Evolutionary conservation across 2,329 filamentous ascomycete genomes (phyloP).

Genomic region (Monilinia fructigena): DNA sequence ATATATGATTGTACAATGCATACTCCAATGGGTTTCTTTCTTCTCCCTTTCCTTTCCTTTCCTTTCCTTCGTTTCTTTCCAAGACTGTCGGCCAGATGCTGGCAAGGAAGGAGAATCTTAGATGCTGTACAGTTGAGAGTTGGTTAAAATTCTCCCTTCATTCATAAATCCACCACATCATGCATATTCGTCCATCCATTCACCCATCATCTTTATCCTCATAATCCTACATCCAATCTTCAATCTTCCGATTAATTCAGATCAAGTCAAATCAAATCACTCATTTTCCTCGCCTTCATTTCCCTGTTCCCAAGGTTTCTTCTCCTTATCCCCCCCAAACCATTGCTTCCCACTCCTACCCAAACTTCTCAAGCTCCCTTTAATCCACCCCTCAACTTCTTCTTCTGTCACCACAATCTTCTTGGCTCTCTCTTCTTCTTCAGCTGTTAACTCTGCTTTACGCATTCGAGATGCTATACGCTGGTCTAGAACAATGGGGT

Average conservation of each 20-base stretch:
- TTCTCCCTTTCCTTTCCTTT: background rate
- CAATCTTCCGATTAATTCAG: background rate
- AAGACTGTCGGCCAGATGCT: background rate
- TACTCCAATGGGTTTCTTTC: background rate
- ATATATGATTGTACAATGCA: background rate
- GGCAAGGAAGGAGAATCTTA: no score
- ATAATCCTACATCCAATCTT: conserved; percentile 9
- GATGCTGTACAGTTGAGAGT: no score
- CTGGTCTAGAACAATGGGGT: conserved; percentile 71
- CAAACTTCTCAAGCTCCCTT: conserved; percentile 55
- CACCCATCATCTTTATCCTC: background rate
- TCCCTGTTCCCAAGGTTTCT: conserved; percentile 14
- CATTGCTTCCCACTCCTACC: conserved; percentile 39
- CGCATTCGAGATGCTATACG: conserved; percentile 79
- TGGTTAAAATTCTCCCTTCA: no score
- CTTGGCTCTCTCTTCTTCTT: conserved; percentile 67
- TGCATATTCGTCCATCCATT: background rate
- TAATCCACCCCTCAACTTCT: conserved; percentile 68
- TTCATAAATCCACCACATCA: background rate
- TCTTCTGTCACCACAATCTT: conserved; percentile 63
- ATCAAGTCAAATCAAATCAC: conserved; percentile 24
- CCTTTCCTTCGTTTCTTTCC: background rate
- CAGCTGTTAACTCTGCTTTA: conserved; percentile 66
- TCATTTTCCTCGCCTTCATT: conserved; percentile 25
- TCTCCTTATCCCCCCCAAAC: conserved; percentile 29